phyloP scores from a whole-genome alignment of 1,139 yeast genomes.

The Yamadazyma songkhlaensis region DNA sequence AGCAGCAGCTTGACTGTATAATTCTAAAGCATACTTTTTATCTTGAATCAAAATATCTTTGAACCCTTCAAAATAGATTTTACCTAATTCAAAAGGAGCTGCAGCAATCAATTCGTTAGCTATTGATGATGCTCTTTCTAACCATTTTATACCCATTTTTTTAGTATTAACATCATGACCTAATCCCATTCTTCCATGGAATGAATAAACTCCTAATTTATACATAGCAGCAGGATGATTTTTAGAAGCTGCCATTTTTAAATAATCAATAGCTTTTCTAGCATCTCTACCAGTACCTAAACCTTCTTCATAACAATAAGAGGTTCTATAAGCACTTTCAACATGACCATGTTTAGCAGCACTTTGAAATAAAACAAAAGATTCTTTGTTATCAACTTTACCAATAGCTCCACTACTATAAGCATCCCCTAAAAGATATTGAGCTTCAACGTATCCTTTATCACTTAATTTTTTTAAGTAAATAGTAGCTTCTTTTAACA shows the following conservation, averaged over 20 bases:
- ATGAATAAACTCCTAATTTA: conserved; percentile 83
- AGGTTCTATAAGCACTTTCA: conserved; percentile 88
- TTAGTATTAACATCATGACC: conserved; percentile 65
- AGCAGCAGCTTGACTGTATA: conserved; percentile 87
- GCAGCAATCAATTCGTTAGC: conserved; percentile 86
- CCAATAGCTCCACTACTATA: conserved; percentile 85
- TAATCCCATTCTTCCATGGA: conserved; percentile 81
- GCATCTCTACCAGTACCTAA: conserved; percentile 90
- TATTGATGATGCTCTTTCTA: conserved; percentile 77
- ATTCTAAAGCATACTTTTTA: conserved; percentile 76
- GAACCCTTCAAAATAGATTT: conserved; percentile 81
- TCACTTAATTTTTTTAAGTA: conserved; percentile 73
- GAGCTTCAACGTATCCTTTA: conserved; percentile 86
- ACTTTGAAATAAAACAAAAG: conserved; percentile 72
- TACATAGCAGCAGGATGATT: conserved; percentile 97
- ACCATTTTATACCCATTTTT: conserved; percentile 90
- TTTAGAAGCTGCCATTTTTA: conserved; percentile 84
- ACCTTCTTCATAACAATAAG: conserved; percentile 91
- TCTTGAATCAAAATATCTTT: conserved; percentile 85
- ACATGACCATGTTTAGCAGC: conserved; percentile 94
- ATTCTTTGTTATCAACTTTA: conserved; percentile 74
- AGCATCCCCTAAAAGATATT: conserved; percentile 85
- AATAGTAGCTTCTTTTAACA: conserved; percentile 72
- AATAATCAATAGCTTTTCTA: conserved; percentile 77
- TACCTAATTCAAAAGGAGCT: conserved; percentile 91